Evolutionary conservation across 2,329 filamentous ascomycete species (phyloP), one percentile per base, ranked within the genome.

Genomic region (Paraphaeosphaeria minitans): DNA sequence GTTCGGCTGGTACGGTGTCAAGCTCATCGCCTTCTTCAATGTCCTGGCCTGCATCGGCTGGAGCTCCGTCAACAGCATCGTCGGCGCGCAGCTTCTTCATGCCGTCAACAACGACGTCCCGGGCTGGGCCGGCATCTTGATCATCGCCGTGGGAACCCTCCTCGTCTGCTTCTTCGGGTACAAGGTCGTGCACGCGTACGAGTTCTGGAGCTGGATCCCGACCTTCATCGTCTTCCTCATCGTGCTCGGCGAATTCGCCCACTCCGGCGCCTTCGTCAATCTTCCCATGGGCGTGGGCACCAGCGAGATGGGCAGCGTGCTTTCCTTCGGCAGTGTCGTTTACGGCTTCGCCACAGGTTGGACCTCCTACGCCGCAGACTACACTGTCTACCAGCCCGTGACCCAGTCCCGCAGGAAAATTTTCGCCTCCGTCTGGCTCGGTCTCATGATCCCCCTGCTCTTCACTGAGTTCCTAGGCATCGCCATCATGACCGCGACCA

Each of bases 61-160:
- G 87, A 88, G 88, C 4, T 83, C 88, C 0, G 87, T 93, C 64
- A 94, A 95, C 70, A 85, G 86, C 55, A 93, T 95, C 62, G 90
- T 94, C 16, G 91, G 90, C 19, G 89, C 90, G 0, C 89, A 94
- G 73, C 83, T 94, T 7, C 83, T 95, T 66, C 83, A 91, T 57
- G 88, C 91, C 0, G 87, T 94, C 47, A 93, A 92, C 71, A 71
- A 76, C 47, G 76, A 84, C 51, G 86, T 93, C 64, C 89, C 89
- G 7, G 89, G 90, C 47, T 89, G 82, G 70, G 90, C 89, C 1
- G 91, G 90, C 21, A 89, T 95, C 61, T 77, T 94, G 41, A 84
- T 93, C 62, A 91, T 93, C 63, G 85, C 89, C 10, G 73, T 87
- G 53, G 84, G 83, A 64, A 92, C 89, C 0, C 83, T 92, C 53